Percentiles rank a stretch among this genome's conserved stretches.
Evolutionary conservation across 805 yeast species (phyloP).

Genomic region (Candida dendrica): DNA sequence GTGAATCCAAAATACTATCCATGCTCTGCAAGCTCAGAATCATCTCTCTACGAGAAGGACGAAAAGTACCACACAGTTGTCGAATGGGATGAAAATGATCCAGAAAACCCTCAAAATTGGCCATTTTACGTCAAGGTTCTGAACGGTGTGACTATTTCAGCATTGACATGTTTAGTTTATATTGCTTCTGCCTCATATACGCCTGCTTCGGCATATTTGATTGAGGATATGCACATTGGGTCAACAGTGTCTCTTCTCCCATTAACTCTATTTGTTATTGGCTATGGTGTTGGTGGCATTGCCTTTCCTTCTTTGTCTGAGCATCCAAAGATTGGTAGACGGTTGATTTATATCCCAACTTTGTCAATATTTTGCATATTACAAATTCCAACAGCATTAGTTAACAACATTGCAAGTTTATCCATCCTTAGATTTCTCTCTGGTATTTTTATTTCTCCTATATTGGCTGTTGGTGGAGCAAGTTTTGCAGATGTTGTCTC

Average conservation of each 20-base stretch:
- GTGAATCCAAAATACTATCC: too few relatives aligned
- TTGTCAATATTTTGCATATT: conserved; percentile 40
- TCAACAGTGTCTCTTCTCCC: conserved; percentile 41
- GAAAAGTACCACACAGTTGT: too few relatives aligned
- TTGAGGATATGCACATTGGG: conserved; percentile 37
- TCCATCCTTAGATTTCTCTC: conserved; percentile 43
- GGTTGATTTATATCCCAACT: conserved; percentile 39
- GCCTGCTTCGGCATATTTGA: conserved; percentile 41
- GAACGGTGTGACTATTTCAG: conserved; percentile 31
- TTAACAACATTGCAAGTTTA: conserved; percentile 42
- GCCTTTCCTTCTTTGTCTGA: conserved; percentile 54
- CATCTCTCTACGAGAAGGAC: too few relatives aligned
- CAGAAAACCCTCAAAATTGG: conserved; percentile 56
- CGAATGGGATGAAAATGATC: conserved; percentile 34
- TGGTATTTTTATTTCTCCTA: conserved; percentile 51
- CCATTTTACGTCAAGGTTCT: conserved; percentile 30
- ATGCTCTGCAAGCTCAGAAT: too few relatives aligned
- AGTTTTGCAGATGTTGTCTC: conserved; percentile 42
- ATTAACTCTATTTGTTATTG: conserved; percentile 47
- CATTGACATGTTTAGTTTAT: conserved; percentile 45
- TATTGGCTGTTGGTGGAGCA: conserved; percentile 54
- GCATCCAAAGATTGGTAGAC: conserved; percentile 45
- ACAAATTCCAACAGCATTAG: conserved; percentile 51
- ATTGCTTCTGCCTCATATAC: conserved; percentile 51
- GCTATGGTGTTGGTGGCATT: conserved; percentile 58